Conservation (phyloP, 306 rosid species). For the Elaeagnus macrophylla region DNA sequence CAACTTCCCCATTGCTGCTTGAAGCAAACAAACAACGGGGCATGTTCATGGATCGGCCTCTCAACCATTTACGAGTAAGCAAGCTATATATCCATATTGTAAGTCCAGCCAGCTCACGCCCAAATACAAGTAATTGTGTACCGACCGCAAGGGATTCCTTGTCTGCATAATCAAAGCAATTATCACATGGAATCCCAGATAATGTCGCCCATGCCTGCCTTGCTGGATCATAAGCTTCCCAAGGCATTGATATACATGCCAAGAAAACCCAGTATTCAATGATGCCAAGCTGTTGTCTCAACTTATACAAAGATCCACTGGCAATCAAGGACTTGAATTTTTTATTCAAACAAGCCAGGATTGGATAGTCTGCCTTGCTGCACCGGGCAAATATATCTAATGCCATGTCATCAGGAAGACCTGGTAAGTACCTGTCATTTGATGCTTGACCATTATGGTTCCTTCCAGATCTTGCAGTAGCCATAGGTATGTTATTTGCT, state of each 20-base stretch:
- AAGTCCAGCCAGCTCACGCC: constrained; percentile 23
- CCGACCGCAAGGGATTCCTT: constrained; percentile 39
- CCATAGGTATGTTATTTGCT: background rate
- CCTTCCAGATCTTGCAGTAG: background rate
- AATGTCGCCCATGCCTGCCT: constrained; percentile 24
- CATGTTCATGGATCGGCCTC: constrained; percentile 16
- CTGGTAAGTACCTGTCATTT: constrained; percentile 21
- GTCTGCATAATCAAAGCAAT: constrained; percentile 25
- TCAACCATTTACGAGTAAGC: constrained; percentile 20
- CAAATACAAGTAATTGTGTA: constrained; percentile 26
- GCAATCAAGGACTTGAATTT: constrained; percentile 22
- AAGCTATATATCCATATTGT: constrained; percentile 30
- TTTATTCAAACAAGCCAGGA: constrained; percentile 24
- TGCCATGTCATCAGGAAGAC: constrained; percentile 30
- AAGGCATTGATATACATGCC: constrained; percentile 18
- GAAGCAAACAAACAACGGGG: constrained; percentile 33
- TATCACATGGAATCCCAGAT: constrained; percentile 29
- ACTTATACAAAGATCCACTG: constrained; percentile 20
- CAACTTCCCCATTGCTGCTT: constrained; percentile 24
- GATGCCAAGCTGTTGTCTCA: constrained; percentile 24
- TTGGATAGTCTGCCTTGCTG: constrained; percentile 24
- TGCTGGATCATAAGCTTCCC: constrained; percentile 32
- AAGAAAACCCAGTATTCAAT: constrained; percentile 32
- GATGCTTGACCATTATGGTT: background rate
- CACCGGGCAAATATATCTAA: constrained; percentile 21